Percentiles rank a stretch among this genome's conserved stretches.
phyloP scores from a whole-genome alignment of 2,329 filamentous ascomycete genomes.

The Colletotrichum orbiculare region DNA sequence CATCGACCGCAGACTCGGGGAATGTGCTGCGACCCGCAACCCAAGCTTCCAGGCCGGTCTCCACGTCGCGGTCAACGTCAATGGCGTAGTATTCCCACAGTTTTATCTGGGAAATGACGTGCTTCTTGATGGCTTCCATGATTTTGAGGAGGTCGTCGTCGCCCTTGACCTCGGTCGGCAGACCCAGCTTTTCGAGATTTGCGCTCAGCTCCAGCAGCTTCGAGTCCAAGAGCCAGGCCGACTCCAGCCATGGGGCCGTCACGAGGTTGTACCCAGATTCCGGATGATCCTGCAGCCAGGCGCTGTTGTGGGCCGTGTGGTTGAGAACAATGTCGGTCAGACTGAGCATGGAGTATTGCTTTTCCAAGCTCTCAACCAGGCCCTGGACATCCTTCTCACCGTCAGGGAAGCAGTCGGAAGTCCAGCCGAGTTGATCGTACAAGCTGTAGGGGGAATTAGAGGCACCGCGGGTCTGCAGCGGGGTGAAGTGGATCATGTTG shows the following conservation, averaged over 20 bases:
- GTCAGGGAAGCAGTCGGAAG: constrained; percentile 81
- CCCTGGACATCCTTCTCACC: constrained; percentile 85
- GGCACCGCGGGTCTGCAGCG: constrained; percentile 84
- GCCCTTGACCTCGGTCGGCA: constrained; percentile 79
- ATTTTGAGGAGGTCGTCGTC: constrained; percentile 80
- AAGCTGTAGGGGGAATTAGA: constrained; percentile 99
- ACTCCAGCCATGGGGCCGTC: constrained; percentile 83
- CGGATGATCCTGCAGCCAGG: constrained; percentile 93
- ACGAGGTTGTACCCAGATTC: constrained; percentile 95
- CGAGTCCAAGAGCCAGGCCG: constrained; percentile 71
- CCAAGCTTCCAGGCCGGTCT: constrained; percentile 79
- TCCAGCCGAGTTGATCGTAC: constrained; percentile 91
- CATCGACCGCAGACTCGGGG: constrained; percentile 56
- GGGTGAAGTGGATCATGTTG: constrained; percentile 99
- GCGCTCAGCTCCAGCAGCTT: constrained; percentile 80
- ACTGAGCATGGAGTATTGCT: constrained; percentile 84
- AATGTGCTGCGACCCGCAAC: constrained; percentile 66
- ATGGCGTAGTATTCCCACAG: constrained; percentile 96
- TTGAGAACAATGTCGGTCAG: constrained; percentile 98
- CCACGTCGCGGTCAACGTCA: constrained; percentile 78
- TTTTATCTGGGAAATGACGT: constrained; percentile 80
- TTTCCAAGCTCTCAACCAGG: constrained; percentile 84
- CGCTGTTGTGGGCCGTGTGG: constrained; percentile 94
- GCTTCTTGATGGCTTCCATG: constrained; percentile 85
- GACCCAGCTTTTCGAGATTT: constrained; percentile 74